Evolutionary conservation across 345 rosid species (phyloP), one percentile per base, ranked within the genome.

Genomic region (Linum tenue): DNA sequence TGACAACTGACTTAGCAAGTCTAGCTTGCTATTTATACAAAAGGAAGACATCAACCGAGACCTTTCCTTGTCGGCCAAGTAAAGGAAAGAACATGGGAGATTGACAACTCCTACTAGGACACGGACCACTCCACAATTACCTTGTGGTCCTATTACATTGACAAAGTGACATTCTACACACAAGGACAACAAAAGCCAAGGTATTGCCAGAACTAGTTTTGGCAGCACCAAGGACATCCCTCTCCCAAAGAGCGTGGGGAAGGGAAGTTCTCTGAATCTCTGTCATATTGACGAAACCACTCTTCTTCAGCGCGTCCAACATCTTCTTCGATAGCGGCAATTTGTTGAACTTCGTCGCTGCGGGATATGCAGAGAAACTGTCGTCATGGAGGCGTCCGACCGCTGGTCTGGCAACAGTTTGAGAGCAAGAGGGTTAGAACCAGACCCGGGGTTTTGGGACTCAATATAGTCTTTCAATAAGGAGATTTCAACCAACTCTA

Each of bases 131-230:
- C 31, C 31, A 22, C 31, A 22, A 22, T 22, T 22, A 22, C 31
- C 31, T 22, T 22, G 31, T 22, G 31, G n/a, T n/a, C n/a, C n/a
- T n/a, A n/a, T n/a, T n/a, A n/a, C n/a, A n/a, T n/a, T n/a, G n/a
- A n/a, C n/a, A n/a, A n/a, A n/a, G n/a, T n/a, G n/a, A n/a, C n/a
- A n/a, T n/a, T n/a, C n/a, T 40, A 77, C 94, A 80, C 59, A 90
- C 99, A 48, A 96, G 96, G 39, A 94, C 81, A 56, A 88, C 77
- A 77, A 94, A 94, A 65, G 97, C 97, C 2, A 94, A 80, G 1
- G 99, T 90, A 78, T 94, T 90, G 35, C 96, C 99, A 0, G 98
- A 92, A 37, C 98, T 96, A 42, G 97, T 92, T 78, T 87, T 85
- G 0, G 98, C 98, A 0, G 99, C 99, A 12, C 99, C 99, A 11